Conservation (phyloP, 495 filamentous ascomycete genomes). For the Neurospora tetraspora region DNA sequence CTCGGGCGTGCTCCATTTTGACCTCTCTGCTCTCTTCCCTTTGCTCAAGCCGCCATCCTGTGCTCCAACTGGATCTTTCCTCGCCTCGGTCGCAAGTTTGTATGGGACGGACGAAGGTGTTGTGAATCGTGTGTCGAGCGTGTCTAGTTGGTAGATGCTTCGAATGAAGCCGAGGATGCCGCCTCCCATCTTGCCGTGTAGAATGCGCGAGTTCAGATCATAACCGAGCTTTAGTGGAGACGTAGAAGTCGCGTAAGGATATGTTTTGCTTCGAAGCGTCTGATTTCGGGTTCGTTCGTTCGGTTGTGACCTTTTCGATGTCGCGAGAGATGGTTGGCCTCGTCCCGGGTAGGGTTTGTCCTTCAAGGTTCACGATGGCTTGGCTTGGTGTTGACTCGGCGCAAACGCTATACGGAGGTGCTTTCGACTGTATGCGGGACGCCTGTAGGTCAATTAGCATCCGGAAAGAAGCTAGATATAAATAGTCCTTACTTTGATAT, state of each 20-base stretch:
- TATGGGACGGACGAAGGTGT: slow-evolving; percentile 58
- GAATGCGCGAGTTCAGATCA: background rate
- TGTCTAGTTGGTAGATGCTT: slow-evolving; percentile 73
- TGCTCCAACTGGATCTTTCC: slow-evolving; percentile 21
- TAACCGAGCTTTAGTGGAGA: background rate
- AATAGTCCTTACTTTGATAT: background rate
- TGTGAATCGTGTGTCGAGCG: slow-evolving; percentile 86
- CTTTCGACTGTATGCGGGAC: background rate
- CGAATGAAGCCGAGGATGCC: slow-evolving; percentile 36
- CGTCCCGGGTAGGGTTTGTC: background rate
- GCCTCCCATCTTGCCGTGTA: slow-evolving; percentile 1
- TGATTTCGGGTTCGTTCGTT: background rate
- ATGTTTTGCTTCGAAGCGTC: background rate
- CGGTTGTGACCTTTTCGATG: background rate
- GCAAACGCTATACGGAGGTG: background rate
- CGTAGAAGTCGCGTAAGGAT: background rate
- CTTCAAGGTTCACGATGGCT: background rate
- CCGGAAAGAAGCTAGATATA: background rate
- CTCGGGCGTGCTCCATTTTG: slow-evolving; percentile 79
- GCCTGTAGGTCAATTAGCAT: background rate
- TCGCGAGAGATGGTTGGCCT: background rate
- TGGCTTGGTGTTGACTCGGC: background rate
- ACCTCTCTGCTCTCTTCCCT: slow-evolving; percentile 35
- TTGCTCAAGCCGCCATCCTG: slow-evolving; percentile 15
- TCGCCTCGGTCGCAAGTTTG: slow-evolving; percentile 36